Base-by-base conservation (phyloP, 495 filamentous ascomycete genomes). In the Podospora bellae-mahoneyi region DNA sequence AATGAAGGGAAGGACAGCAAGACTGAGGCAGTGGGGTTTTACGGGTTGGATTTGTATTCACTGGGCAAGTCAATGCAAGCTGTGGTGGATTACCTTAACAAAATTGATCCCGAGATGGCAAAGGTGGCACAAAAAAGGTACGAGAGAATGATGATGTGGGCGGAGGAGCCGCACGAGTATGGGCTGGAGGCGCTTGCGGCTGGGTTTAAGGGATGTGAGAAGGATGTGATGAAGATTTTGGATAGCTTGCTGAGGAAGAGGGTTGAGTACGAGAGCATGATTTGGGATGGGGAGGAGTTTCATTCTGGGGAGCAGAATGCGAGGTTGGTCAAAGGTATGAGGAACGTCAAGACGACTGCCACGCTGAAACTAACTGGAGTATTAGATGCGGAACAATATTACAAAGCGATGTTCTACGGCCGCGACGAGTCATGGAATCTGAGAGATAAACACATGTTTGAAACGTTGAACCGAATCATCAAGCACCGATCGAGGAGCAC, bases 321-420 rank as follows among this genome's bases (percentile, higher is more conserved):
- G 0, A 77, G 81, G 63, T 66, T 87, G 1, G 80, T 87, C 10
- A 77, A 76, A n/a, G 76, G 75, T 75, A n/a, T 62, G 76, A 65
- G n/a, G 2, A 15, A 15, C 1, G 5, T 4, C 48, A n/a, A 32
- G 16, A 16, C 2, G 3, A 16, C 7, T 48, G 9, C 0, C 15
- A 16, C 9, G 9, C 16, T 64, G 1, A 23, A 62, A 23, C 64
- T 66, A 28, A 66, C 59, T 23, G 15, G 10, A 15, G 23, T 23
- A 9, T 15, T 44, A 76, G 86, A 87, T 62, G 82, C 86, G 1
- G 86, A 88, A 69, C 70, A 78, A 62, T 88, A 88, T 68, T 88
- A 87, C 73, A 85, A 80, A 64, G 78, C 81, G 30, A 88, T 88
- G 85, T 87, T 85, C 65, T 87, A 84, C 72, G 85, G 80, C 70